Evolutionary conservation across 2,329 filamentous ascomycete genomes (phyloP).

Genomic region (Fusarium buharicum): DNA sequence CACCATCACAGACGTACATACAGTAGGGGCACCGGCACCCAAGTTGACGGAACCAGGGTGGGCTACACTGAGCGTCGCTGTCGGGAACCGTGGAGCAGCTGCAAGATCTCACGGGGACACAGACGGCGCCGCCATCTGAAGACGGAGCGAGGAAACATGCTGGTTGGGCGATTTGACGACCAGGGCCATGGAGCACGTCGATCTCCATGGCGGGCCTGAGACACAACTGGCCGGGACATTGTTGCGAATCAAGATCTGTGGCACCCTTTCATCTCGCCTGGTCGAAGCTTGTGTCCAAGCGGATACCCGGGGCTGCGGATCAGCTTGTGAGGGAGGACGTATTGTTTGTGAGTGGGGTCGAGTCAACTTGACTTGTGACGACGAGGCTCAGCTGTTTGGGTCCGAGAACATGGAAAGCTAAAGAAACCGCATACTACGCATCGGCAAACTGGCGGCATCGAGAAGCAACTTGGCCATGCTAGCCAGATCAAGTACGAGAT

Average conservation of each 20-base stretch:
- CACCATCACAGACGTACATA: constrained; percentile 32
- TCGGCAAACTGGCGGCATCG: constrained; percentile 28
- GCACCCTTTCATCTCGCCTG: constrained; percentile 53
- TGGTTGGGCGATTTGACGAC: constrained; percentile 46
- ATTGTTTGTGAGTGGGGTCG: constrained; percentile 21
- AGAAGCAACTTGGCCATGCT: constrained; percentile 14
- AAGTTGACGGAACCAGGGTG: constrained; percentile 49
- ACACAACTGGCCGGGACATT: constrained; percentile 49
- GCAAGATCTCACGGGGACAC: constrained; percentile 48
- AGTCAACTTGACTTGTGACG: constrained; percentile 23
- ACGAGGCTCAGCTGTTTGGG: constrained; percentile 35
- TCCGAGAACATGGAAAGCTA: constrained; percentile 25
- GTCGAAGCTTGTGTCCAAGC: constrained; percentile 45
- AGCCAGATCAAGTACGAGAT: constrained; percentile 24
- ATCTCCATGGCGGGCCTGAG: constrained; percentile 40
- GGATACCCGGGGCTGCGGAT: constrained; percentile 36
- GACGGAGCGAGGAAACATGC: constrained; percentile 35
- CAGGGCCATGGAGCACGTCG: constrained; percentile 25
- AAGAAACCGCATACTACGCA: constrained; percentile 16
- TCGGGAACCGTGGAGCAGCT: constrained; percentile 46
- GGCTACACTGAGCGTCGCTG: constrained; percentile 42
- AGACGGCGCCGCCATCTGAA: constrained; percentile 46
- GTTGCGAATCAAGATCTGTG: constrained; percentile 54
- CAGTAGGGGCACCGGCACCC: constrained; percentile 44
- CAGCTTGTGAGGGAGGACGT: constrained; percentile 29